phyloP scores from a whole-genome alignment of 495 filamentous ascomycete genomes.

The Tuber brumale region DNA sequence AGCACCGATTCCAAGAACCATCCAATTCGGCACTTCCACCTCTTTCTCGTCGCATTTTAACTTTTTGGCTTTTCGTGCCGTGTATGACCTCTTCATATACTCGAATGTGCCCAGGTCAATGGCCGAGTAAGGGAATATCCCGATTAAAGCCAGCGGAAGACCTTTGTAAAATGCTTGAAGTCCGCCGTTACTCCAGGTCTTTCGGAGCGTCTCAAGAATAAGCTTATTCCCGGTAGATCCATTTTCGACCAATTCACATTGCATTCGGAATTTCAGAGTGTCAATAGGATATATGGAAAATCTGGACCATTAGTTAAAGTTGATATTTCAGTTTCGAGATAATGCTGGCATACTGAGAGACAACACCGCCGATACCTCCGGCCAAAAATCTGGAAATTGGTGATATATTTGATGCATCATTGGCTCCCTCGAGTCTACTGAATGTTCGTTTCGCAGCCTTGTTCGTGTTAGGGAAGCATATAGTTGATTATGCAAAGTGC shows the following conservation, averaged over 20 bases:
- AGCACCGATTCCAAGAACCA: conserved; percentile 83
- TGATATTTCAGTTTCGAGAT: conserved; percentile 14
- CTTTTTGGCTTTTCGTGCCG: conserved; percentile 61
- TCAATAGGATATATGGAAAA: conserved; percentile 95
- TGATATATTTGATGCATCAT: conserved; percentile 68
- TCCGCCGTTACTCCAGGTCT: conserved; percentile 73
- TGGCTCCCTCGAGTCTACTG: conserved; percentile 79
- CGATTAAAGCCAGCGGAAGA: conserved; percentile 80
- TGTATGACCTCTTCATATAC: conserved; percentile 70
- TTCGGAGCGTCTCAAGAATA: conserved; percentile 69
- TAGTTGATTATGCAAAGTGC: background rate
- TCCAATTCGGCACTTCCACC: conserved; percentile 81
- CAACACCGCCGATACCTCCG: conserved; percentile 82
- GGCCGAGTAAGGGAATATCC: conserved; percentile 96
- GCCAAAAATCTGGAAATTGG: conserved; percentile 83
- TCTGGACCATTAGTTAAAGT: conserved; percentile 46
- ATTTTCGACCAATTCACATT: conserved; percentile 84
- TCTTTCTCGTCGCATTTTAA: conserved; percentile 74
- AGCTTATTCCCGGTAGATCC: conserved; percentile 79
- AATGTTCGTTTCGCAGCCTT: conserved; percentile 83
- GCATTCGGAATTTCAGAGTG: conserved; percentile 95
- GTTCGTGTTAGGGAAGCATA: conserved; percentile 13
- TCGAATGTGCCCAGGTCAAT: conserved; percentile 96
- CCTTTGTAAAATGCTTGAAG: conserved; percentile 80
- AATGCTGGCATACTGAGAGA: conserved; percentile 64